A percentile compares a stretch with the other conserved stretches of the same genome.
phyloP scores from a whole-genome alignment of 306 rosid species.

The Oemleria cerasiformis region DNA sequence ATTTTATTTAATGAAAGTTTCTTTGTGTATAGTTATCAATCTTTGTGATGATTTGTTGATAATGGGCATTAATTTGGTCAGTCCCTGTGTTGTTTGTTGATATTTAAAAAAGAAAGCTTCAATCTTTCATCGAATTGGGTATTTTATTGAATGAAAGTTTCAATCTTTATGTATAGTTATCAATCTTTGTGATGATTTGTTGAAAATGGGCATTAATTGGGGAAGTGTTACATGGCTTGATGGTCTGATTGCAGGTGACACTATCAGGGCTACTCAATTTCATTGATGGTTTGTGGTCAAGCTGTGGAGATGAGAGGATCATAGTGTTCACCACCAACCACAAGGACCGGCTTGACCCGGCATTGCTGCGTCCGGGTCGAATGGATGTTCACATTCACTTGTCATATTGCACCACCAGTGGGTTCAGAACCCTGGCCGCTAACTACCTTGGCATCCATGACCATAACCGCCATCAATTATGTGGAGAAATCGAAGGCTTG shows the following conservation, averaged over 20 bases:
- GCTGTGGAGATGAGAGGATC: constrained; percentile 61
- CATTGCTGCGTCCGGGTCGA: constrained; percentile 51
- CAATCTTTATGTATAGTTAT: no score
- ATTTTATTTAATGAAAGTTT: no score
- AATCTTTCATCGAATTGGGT: neutral
- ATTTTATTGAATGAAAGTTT: no score
- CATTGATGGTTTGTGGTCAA: constrained; percentile 65
- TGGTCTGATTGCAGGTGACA: neutral
- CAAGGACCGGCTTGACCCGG: constrained; percentile 46
- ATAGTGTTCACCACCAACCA: constrained; percentile 60
- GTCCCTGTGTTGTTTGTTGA: neutral
- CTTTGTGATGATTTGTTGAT: neutral
- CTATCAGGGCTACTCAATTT: constrained; percentile 10
- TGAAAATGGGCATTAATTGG: neutral
- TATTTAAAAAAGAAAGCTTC: neutral
- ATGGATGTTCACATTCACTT: constrained; percentile 59
- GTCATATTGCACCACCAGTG: constrained; percentile 37
- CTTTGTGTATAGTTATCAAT: no score
- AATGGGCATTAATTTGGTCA: neutral
- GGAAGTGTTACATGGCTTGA: neutral
- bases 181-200: neutral
- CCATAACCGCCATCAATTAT: constrained; percentile 9
- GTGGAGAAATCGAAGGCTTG: constrained; percentile 29
- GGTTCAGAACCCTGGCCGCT: constrained; percentile 32
- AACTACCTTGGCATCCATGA: constrained; percentile 39